phyloP scores from a whole-genome alignment of 176 grass and related monocot genomes.

The Aegilops sharonensis region DNA sequence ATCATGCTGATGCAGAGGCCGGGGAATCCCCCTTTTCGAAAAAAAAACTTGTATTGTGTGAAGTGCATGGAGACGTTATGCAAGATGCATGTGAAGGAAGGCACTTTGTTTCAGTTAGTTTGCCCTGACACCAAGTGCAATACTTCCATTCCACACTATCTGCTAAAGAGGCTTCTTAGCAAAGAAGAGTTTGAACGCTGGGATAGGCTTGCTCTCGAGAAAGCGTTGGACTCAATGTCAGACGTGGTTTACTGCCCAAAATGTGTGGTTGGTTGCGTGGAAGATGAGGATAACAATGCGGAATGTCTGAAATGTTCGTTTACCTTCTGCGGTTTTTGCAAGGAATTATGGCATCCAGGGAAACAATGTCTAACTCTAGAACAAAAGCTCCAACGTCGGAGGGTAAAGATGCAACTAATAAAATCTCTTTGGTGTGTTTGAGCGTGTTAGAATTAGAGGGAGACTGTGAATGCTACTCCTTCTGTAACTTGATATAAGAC shows the following conservation, averaged over 20 bases:
- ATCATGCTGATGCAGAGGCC: too few species aligned
- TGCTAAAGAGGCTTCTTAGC: slow-evolving; percentile 45
- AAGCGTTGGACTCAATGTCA: slow-evolving; percentile 51
- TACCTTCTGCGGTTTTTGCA: slow-evolving; percentile 51
- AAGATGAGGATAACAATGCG: slow-evolving; percentile 49
- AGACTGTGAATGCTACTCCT: neutral
- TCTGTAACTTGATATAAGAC: too few species aligned
- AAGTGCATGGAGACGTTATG: slow-evolving; percentile 44
- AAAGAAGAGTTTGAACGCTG: slow-evolving; percentile 57
- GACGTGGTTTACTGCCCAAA: slow-evolving; percentile 60
- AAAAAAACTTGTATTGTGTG: slow-evolving; percentile 23
- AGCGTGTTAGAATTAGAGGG: too few species aligned
- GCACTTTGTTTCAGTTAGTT: slow-evolving; percentile 43
- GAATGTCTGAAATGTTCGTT: slow-evolving; percentile 54
- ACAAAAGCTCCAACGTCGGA: neutral
- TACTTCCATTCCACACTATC: slow-evolving; percentile 38
- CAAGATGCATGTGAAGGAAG: slow-evolving; percentile 49
- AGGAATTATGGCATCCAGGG: slow-evolving; percentile 42
- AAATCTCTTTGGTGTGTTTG: neutral
- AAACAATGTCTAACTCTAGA: neutral
- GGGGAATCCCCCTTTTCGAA: too few species aligned
- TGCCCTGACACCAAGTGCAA: slow-evolving; percentile 53
- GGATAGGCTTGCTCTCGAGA: slow-evolving; percentile 60
- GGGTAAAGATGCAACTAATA: neutral
- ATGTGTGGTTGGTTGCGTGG: slow-evolving; percentile 52